Conservation (phyloP, 371 early-diverging fungal species). For the Apophysomyces variabilis region DNA sequence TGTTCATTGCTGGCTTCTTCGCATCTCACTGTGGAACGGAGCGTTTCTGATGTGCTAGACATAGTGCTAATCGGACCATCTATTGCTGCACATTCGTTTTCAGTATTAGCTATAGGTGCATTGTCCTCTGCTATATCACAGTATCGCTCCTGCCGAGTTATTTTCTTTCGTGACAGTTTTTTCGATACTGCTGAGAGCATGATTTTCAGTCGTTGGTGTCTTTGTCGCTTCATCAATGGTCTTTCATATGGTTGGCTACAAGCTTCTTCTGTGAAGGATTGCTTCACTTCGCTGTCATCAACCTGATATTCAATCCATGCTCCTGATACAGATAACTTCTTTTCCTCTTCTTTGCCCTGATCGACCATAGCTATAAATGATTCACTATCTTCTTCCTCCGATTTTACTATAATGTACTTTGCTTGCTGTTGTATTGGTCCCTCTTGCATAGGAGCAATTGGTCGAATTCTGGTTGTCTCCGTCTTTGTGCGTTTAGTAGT, state of each 20-base stretch:
- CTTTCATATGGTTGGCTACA: not conserved
- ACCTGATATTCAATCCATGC: conserved; percentile 9
- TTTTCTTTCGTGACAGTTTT: conserved; percentile 49
- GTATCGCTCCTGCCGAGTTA: conserved; percentile 39
- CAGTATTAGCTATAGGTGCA: conserved; percentile 9
- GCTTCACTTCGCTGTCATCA: not conserved
- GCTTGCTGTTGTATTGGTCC: conserved; percentile 1
- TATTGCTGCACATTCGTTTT: not conserved
- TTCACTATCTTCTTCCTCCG: conserved; percentile 27
- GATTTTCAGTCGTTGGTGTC: conserved; percentile 24
- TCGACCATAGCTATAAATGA: conserved; percentile 45
- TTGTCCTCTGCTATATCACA: conserved; percentile 12
- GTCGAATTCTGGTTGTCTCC: conserved; percentile 42
- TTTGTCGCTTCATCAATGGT: not conserved
- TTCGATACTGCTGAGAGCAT: conserved; percentile 60
- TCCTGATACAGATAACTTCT: not conserved
- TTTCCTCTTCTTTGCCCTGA: conserved; percentile 11
- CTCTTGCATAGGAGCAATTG: conserved; percentile 28
- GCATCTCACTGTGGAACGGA: conserved; percentile 11
- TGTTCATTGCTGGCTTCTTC: no score
- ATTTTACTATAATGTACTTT: no score
- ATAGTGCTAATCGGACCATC: conserved; percentile 8
- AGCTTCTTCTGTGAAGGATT: not conserved
- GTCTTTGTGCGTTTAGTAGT: conserved; percentile 22
- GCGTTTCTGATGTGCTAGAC: conserved; percentile 21